Percentiles rank a stretch among this genome's conserved stretches.
These are phyloP conservation scores for Strobilomyces confusus DNA, from an alignment of 768 basidiomycete genomes.

Conservation along the genomic window DNA sequence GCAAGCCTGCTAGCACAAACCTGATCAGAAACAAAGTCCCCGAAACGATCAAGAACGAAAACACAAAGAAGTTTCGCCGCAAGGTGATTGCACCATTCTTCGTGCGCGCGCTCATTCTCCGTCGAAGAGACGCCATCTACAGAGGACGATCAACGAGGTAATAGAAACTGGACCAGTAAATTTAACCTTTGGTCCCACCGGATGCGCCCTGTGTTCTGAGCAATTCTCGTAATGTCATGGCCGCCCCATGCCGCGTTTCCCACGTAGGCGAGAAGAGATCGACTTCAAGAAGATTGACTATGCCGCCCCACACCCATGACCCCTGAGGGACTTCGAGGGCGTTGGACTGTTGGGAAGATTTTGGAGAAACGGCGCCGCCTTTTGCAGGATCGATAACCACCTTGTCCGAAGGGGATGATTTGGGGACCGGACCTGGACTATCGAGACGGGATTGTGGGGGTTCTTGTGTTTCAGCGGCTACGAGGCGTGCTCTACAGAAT, in stretches of 20 bases:
- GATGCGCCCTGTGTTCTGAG: slow-evolving; percentile 78
- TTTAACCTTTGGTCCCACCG: slow-evolving; percentile 75
- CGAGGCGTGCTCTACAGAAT: slow-evolving; percentile 71
- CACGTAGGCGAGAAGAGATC: slow-evolving; percentile 83
- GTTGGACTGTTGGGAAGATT: slow-evolving; percentile 70
- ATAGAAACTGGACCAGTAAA: not conserved
- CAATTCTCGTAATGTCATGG: slow-evolving; percentile 85
- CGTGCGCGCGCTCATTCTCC: slow-evolving; percentile 67
- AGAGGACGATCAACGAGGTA: slow-evolving; percentile 1
- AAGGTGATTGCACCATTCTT: slow-evolving; percentile 87
- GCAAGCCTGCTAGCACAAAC: slow-evolving; percentile 24
- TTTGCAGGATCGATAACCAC: slow-evolving; percentile 77
- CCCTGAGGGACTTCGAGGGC: slow-evolving; percentile 74
- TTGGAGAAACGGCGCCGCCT: slow-evolving; percentile 81
- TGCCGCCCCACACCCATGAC: slow-evolving; percentile 83
- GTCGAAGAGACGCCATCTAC: slow-evolving; percentile 47
- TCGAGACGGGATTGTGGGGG: slow-evolving; percentile 50
- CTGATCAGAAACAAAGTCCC: slow-evolving; percentile 96
- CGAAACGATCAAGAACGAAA: slow-evolving; percentile 94
- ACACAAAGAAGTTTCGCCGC: slow-evolving; percentile 84
- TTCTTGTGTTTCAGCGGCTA: slow-evolving; percentile 58
- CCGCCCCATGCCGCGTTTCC: slow-evolving; percentile 94
- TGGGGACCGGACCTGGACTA: slow-evolving; percentile 47
- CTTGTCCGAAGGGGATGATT: slow-evolving; percentile 48
- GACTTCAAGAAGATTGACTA: slow-evolving; percentile 74